Base-by-base conservation (phyloP, 2,329 filamentous ascomycete genomes). In the Endoconidiophora laricicola region DNA sequence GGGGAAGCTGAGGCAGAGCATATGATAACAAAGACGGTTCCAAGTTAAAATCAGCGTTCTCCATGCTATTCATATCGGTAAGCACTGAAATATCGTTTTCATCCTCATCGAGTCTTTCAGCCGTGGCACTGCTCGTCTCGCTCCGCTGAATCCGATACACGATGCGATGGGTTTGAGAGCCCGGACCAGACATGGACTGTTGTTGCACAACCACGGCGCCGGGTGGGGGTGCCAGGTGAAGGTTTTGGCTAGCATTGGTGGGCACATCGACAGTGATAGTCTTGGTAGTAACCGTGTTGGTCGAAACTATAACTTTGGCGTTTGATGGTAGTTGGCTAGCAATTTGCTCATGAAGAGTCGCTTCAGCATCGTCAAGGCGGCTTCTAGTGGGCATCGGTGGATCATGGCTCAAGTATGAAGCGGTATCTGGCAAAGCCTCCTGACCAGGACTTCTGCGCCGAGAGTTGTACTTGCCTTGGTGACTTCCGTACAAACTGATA, bases 191-290 rank as follows among this genome's bases (percentile, higher is more conserved):
- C 44, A 47, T 50, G 10, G 47, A 52, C 29, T 50, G 67, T 52
- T 74, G 68, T 55, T 78, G 73, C 14, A 81, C 62, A 6, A 81
- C 65, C 57, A 79, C 74, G 7, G 78, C 69, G 0, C 76, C 76
- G 0, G 74, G 72, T 0, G 76, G 71, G 1, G 74, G 72, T 1
- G 71, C 65, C 2, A 81, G 62, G 1, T 70, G 65, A 2, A 73
- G 66, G 4, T 44, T 44, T 14, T 47, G 40, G 36, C 69, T 26
- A 20, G 51, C 40, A 23, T 46, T 47, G 1, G 75, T 74, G 12
- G 69, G 69, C 37, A 82, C 70, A 48, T 81, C 76, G 2, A 81
- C 76, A 0, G 78, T 79, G 56, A 81, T 77, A 12, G 69, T 80
- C 54, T 79, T 79, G 6, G 72, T 76, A 1, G 73, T 78, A 1